Evolutionary conservation across 768 basidiomycete species (phyloP).

Genomic region (Clavaria fumosa): DNA sequence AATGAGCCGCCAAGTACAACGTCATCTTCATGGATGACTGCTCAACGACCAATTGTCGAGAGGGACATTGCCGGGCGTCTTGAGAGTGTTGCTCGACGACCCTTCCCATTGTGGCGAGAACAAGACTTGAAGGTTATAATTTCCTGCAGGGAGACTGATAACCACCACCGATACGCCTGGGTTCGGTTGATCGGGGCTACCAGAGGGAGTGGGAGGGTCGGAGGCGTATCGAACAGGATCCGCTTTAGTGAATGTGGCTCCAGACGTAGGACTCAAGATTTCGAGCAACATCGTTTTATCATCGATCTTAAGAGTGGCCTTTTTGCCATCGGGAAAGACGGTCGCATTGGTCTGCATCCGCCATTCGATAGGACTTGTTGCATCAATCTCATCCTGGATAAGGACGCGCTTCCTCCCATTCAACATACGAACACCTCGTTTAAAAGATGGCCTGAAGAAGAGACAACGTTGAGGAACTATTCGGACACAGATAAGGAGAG

Average conservation of each 20-base stretch:
- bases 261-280: slow-evolving; percentile 52
- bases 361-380: slow-evolving; percentile 56
- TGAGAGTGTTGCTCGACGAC: slow-evolving; percentile 38
- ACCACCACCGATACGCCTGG: slow-evolving; percentile 64
- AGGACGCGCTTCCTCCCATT: slow-evolving; percentile 82
- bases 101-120: slow-evolving; percentile 90
- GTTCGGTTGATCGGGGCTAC: slow-evolving; percentile 67
- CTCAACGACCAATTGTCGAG: slow-evolving; percentile 63
- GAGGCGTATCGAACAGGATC: slow-evolving; percentile 37
- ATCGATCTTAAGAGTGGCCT: slow-evolving; percentile 63
- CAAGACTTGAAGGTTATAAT: slow-evolving; percentile 66
- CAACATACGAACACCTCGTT: slow-evolving; percentile 72
- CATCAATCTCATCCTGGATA: slow-evolving; percentile 79
- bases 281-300: slow-evolving; percentile 49
- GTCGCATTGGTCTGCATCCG: slow-evolving; percentile 96
- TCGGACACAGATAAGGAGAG: slow-evolving; percentile 4
- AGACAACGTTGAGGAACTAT: slow-evolving; percentile 9
- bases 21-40: slow-evolving; percentile 46
- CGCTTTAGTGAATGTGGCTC: slow-evolving; percentile 45
- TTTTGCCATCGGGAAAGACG: slow-evolving; percentile 34
- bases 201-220: slow-evolving; percentile 46
- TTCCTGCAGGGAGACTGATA: slow-evolving; percentile 56
- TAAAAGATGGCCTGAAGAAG: slow-evolving; percentile 41
- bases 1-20: background rate
- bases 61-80: slow-evolving; percentile 56